Conservation (phyloP, 164 flowering plant species). For the Aristolochia californica region DNA sequence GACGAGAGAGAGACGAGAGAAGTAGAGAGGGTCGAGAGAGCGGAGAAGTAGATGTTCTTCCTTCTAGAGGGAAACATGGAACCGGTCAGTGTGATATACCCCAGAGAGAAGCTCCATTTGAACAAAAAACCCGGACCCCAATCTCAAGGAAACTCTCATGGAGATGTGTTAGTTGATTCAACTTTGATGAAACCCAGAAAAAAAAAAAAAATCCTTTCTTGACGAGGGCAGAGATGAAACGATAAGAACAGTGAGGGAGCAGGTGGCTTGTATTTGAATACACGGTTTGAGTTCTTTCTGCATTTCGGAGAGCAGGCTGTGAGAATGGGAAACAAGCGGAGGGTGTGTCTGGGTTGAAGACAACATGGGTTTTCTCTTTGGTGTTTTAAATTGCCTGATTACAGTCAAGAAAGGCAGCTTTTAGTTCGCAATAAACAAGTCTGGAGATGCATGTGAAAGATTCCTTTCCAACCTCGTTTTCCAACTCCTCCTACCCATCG, state of each 20-base stretch:
- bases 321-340: conserved; percentile 2
- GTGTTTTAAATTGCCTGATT: background rate
- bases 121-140: too few relatives aligned
- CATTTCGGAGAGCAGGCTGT: conserved; percentile 1
- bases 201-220: too few relatives aligned
- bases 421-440: background rate
- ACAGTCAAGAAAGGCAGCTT: background rate
- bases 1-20: too few relatives aligned
- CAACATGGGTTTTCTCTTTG: background rate
- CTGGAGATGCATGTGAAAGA: background rate
- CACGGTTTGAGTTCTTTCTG: background rate
- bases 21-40: too few relatives aligned
- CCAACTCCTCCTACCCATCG: conserved; percentile 2
- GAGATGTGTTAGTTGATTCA: too few relatives aligned
- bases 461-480: background rate
- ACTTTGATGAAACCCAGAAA: too few relatives aligned
- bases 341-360: background rate
- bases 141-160: too few relatives aligned
- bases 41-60: too few relatives aligned
- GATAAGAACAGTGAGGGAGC: too few relatives aligned
- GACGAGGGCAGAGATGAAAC: too few relatives aligned
- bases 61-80: conserved; percentile 1
- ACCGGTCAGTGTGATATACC: background rate
- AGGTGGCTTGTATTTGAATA: too few relatives aligned
- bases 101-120: background rate